These are phyloP conservation scores for Ulota crispa DNA, from an alignment of 225 moss, liverwort and hornwort genomes.

Conservation along the genomic window DNA sequence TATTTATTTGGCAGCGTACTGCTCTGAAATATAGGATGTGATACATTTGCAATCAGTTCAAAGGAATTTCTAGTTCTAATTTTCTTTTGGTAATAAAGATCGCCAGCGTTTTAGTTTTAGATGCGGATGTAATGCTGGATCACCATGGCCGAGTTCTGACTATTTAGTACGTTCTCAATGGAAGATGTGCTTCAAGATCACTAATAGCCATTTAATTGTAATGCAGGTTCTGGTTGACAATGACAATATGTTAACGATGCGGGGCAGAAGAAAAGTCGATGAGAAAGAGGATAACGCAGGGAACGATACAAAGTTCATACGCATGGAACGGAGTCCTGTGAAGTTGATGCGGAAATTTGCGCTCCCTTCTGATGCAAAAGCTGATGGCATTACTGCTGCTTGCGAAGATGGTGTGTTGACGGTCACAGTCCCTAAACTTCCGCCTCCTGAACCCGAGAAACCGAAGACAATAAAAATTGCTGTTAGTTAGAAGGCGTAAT, in stretches of 20 bases:
- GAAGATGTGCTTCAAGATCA: background rate
- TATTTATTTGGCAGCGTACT: background rate
- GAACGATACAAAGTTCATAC: slow-evolving; percentile 32
- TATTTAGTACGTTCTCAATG: background rate
- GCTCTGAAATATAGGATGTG: background rate
- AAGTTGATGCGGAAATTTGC: slow-evolving; percentile 50
- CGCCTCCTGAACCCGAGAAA: slow-evolving; percentile 34
- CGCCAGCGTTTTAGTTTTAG: background rate
- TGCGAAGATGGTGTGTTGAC: slow-evolving; percentile 50
- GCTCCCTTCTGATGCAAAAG: slow-evolving; percentile 37
- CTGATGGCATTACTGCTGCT: slow-evolving; percentile 34
- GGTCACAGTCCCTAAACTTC: slow-evolving; percentile 47
- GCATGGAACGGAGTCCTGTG: slow-evolving; percentile 44
- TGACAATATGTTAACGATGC: slow-evolving; percentile 50
- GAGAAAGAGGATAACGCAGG: slow-evolving; percentile 22
- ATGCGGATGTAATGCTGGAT: background rate
- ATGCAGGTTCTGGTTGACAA: slow-evolving; percentile 53
- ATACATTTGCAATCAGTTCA: background rate
- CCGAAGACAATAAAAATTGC: slow-evolving; percentile 37
- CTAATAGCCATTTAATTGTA: background rate
- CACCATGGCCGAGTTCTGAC: background rate
- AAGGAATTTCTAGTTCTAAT: background rate
- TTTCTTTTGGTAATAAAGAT: background rate
- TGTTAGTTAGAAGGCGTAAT: slow-evolving; percentile 18
- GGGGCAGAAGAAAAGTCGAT: slow-evolving; percentile 28